Evolutionary conservation across 2,329 filamentous ascomycete species (phyloP).

Genomic region (Aspergillus cejpii): DNA sequence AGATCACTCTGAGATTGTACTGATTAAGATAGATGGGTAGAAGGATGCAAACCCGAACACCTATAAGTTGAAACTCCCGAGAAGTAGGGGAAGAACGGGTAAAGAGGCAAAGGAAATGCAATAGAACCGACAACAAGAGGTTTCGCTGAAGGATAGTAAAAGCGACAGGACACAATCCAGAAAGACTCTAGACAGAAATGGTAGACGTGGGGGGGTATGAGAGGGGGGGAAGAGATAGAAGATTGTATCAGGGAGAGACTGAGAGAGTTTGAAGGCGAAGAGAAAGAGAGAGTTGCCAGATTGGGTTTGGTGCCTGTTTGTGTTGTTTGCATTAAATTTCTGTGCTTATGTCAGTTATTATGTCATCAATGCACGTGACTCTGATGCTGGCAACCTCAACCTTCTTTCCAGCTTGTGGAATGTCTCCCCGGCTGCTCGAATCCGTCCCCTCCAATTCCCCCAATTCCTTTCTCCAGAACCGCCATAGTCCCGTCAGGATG

Average conservation of each 20-base stretch:
- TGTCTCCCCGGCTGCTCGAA: slow-evolving; percentile 8
- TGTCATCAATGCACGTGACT: slow-evolving; percentile 18
- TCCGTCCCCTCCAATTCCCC: slow-evolving; percentile 24
- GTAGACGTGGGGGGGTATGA: slow-evolving; percentile 12
- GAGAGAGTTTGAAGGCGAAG: slow-evolving; percentile 17
- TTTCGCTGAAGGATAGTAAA: too few species aligned
- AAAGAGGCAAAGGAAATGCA: slow-evolving; percentile 20
- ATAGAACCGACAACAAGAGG: too few species aligned
- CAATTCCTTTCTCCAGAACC: background rate
- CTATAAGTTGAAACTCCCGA: slow-evolving; percentile 11
- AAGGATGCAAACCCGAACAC: slow-evolving; percentile 22
- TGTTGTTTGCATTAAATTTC: slow-evolving; percentile 15
- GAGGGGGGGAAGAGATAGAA: slow-evolving; percentile 16
- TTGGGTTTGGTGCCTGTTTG: slow-evolving; percentile 19
- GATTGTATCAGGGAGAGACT: slow-evolving; percentile 13
- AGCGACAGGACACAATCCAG: slow-evolving; percentile 10
- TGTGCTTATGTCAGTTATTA: slow-evolving; percentile 18
- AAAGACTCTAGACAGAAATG: slow-evolving; percentile 8
- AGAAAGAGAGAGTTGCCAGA: slow-evolving; percentile 20
- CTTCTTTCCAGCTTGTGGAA: slow-evolving; percentile 17
- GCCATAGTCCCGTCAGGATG: slow-evolving; percentile 28
- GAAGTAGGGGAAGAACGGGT: slow-evolving; percentile 11
- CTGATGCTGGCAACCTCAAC: slow-evolving; percentile 22
- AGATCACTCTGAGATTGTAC: slow-evolving; percentile 20
- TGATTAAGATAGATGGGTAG: slow-evolving; percentile 12